phyloP scores from a whole-genome alignment of 108 stramenopile genomes.

The Fragilariopsis cylindrus region DNA sequence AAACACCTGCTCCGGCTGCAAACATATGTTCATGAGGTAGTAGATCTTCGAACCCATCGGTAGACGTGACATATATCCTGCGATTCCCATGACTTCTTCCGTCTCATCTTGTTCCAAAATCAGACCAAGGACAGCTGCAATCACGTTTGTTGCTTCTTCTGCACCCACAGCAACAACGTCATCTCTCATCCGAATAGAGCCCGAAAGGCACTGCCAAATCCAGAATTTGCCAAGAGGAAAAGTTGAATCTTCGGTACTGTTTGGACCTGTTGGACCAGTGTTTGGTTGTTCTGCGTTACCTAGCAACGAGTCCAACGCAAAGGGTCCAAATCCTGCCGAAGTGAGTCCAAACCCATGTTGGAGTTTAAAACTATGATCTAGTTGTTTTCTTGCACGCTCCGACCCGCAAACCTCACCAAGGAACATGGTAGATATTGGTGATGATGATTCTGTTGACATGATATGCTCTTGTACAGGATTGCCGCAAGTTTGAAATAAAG shows the following conservation, averaged over 20 bases:
- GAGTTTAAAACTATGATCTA: constrained; percentile 68
- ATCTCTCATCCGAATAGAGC: constrained; percentile 34
- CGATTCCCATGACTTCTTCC: constrained; percentile 13
- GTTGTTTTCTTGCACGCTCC: constrained; percentile 38
- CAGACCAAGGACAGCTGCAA: constrained; percentile 45
- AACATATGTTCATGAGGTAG: constrained; percentile 71
- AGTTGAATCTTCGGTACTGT: constrained; percentile 10
- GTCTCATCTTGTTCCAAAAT: constrained; percentile 55
- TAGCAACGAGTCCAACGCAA: constrained; percentile 43
- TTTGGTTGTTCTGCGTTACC: constrained; percentile 23
- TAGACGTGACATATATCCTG: constrained; percentile 23
- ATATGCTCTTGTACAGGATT: constrained; percentile 17
- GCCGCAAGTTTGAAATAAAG: constrained; percentile 31
- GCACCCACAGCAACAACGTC: constrained; percentile 28
- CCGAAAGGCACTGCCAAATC: constrained; percentile 71
- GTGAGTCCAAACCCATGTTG: constrained; percentile 47
- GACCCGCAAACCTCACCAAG: constrained; percentile 41
- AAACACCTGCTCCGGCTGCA: constrained; percentile 65
- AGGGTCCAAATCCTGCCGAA: constrained; percentile 36
- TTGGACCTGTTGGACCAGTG: background rate
- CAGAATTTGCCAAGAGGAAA: constrained; percentile 70
- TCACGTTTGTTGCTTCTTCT: constrained; percentile 39
- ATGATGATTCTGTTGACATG: background rate
- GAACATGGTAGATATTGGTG: constrained; percentile 41
- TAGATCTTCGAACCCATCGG: constrained; percentile 73